phyloP scores from a whole-genome alignment of 2,329 filamentous ascomycete genomes.

The Periconia macrospinosa region DNA sequence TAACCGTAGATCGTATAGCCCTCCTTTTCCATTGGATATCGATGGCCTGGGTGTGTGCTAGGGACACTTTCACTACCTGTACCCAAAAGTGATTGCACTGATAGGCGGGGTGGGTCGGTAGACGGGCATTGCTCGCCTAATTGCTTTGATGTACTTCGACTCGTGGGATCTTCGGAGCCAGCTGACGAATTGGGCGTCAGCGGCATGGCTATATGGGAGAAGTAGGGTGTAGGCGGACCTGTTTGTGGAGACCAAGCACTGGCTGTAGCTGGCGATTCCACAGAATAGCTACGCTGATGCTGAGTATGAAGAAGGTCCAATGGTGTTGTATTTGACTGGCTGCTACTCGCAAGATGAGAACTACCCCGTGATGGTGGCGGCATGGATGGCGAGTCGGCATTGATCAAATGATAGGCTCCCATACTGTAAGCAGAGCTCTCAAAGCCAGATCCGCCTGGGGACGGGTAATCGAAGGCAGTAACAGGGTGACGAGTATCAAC shows the following conservation, averaged over 20 bases:
- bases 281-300: slow-evolving; percentile 29
- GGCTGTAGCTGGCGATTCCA: slow-evolving; percentile 26
- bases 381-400: slow-evolving; percentile 27
- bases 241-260: slow-evolving; percentile 43
- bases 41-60: slow-evolving; percentile 50
- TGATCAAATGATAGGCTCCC: slow-evolving; percentile 15
- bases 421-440: slow-evolving; percentile 17
- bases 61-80: slow-evolving; percentile 43
- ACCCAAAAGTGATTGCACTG: slow-evolving; percentile 65
- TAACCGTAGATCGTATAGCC: slow-evolving; percentile 64
- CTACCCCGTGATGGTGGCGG: slow-evolving; percentile 25
- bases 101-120: slow-evolving; percentile 55
- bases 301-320: slow-evolving; percentile 20
- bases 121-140: slow-evolving; percentile 29
- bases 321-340: slow-evolving; percentile 9
- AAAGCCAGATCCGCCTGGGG: slow-evolving; percentile 18
- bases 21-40: slow-evolving; percentile 34
- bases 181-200: slow-evolving; percentile 49
- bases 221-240: slow-evolving; percentile 44
- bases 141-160: slow-evolving; percentile 21
- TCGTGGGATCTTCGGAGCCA: slow-evolving; percentile 34
- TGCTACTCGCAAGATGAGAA: slow-evolving; percentile 5
- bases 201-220: slow-evolving; percentile 47
- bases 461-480: slow-evolving; percentile 25
- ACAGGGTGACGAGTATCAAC: slow-evolving; percentile 21